Conservation (phyloP, 2,329 filamentous ascomycete genomes). For the Aspergillus candidus region DNA sequence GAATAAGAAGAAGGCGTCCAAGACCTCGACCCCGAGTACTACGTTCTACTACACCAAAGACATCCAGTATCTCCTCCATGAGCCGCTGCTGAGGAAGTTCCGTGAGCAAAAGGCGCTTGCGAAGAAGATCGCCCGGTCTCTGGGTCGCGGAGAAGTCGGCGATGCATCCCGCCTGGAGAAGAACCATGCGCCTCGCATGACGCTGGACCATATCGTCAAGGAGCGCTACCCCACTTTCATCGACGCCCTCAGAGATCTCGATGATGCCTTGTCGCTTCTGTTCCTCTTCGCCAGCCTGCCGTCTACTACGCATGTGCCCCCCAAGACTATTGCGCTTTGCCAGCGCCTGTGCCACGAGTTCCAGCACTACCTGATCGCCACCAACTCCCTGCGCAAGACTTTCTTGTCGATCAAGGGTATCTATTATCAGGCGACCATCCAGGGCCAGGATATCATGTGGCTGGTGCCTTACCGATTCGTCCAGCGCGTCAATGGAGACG, state of each 20-base stretch:
- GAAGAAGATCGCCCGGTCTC: conserved; percentile 92
- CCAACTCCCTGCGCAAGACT: conserved; percentile 85
- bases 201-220: conserved; percentile 92
- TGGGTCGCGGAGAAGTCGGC: conserved; percentile 83
- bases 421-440: conserved; percentile 96
- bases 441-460: conserved; percentile 96
- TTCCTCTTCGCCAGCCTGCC: conserved; percentile 97
- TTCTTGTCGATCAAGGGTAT: conserved; percentile 99
- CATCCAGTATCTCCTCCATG: conserved; percentile 96
- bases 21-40: conserved; percentile 80
- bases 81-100: conserved; percentile 89
- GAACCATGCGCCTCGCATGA: conserved; percentile 82
- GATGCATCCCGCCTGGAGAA: conserved; percentile 88
- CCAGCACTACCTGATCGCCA: conserved; percentile 92
- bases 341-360: conserved; percentile 92
- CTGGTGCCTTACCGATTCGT: conserved; percentile 97
- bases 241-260: conserved; percentile 86
- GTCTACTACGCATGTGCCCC: conserved; percentile 78
- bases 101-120: conserved; percentile 93
- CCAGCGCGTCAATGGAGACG: conserved; percentile 84
- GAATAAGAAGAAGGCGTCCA: conserved; percentile 94
- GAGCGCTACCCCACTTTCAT: conserved; percentile 97
- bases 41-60: conserved; percentile 93
- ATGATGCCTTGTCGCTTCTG: conserved; percentile 93
- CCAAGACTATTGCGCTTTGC: conserved; percentile 93